These are phyloP conservation scores for Leishmania turanica DNA, from an alignment of 208 protist genomes.

Conservation along the genomic window DNA sequence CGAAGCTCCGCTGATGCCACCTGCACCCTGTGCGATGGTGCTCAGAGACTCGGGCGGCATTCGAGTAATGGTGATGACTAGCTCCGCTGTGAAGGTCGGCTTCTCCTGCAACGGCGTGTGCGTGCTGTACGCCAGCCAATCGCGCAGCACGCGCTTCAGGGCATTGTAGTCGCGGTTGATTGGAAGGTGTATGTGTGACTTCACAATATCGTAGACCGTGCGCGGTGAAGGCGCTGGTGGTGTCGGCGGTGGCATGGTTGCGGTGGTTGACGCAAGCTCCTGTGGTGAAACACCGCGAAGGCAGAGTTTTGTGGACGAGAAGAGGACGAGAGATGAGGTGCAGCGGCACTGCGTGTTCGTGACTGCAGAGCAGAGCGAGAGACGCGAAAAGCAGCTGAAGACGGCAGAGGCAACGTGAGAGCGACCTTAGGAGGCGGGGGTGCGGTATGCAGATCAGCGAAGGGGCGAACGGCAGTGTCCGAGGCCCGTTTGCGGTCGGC, in stretches of 20 bases:
- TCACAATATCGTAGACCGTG: conserved; percentile 51
- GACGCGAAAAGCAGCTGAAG: not conserved
- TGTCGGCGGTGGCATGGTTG: not conserved
- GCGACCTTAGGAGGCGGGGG: not conserved
- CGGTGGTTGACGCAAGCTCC: not conserved
- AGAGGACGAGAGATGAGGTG: not conserved
- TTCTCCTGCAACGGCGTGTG: conserved; percentile 58
- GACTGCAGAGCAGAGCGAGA: not conserved
- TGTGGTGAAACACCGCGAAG: not conserved
- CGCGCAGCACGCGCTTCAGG: conserved; percentile 62
- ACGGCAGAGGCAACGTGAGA: not conserved
- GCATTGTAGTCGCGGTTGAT: conserved; percentile 52
- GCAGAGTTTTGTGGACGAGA: not conserved
- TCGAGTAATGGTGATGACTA: conserved; percentile 47
- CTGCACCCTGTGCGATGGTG: not conserved
- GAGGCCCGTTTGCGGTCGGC: not conserved
- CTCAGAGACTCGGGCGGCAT: not conserved
- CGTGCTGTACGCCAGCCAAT: conserved; percentile 70
- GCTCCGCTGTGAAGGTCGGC: conserved; percentile 50
- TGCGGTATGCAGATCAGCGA: not conserved
- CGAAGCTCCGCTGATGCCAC: not conserved
- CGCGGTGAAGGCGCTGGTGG: not conserved
- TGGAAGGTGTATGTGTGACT: conserved; percentile 57
- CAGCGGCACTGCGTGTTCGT: not conserved
- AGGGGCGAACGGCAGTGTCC: not conserved